Evolutionary conservation across 1,284 basidiomycete genomes (phyloP).

Genomic region (Cryptococcus maquisensis): DNA sequence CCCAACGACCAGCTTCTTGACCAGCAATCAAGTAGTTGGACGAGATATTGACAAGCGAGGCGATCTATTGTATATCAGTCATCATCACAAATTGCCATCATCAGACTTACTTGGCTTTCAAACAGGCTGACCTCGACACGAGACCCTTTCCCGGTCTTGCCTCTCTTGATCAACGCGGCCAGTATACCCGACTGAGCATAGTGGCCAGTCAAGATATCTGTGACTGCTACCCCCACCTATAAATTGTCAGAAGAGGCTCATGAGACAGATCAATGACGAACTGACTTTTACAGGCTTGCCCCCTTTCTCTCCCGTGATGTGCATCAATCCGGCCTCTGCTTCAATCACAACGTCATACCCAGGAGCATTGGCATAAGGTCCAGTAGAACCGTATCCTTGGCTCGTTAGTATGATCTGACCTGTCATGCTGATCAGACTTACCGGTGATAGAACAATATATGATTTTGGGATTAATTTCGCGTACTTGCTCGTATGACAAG

Average conservation of each 20-base stretch:
- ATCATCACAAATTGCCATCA: not conserved
- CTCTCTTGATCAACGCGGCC: constrained; percentile 76
- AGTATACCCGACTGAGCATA: constrained; percentile 91
- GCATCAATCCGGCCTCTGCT: constrained; percentile 89
- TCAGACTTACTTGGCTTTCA: constrained; percentile 64
- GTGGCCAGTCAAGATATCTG: constrained; percentile 71
- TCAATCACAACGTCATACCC: constrained; percentile 91
- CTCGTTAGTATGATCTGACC: not conserved
- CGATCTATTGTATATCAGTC: constrained; percentile 57
- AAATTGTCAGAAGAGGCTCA: not conserved
- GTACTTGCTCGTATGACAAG: constrained; percentile 79
- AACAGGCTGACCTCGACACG: constrained; percentile 89
- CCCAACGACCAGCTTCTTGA: constrained; percentile 78
- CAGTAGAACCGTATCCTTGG: constrained; percentile 92
- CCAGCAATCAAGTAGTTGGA: constrained; percentile 88
- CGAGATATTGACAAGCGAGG: constrained; percentile 87
- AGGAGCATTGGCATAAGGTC: constrained; percentile 74
- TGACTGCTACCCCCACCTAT: constrained; percentile 76
- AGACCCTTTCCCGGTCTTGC: constrained; percentile 78
- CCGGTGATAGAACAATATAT: constrained; percentile 90
- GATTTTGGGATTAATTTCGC: constrained; percentile 70
- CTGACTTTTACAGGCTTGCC: constrained; percentile 73
- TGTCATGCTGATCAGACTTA: constrained; percentile 34
- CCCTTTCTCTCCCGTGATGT: constrained; percentile 88
- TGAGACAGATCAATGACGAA: not conserved